Evolutionary conservation across 2,329 filamentous ascomycete genomes (phyloP).

Genomic region (Karstenula rhodostoma): DNA sequence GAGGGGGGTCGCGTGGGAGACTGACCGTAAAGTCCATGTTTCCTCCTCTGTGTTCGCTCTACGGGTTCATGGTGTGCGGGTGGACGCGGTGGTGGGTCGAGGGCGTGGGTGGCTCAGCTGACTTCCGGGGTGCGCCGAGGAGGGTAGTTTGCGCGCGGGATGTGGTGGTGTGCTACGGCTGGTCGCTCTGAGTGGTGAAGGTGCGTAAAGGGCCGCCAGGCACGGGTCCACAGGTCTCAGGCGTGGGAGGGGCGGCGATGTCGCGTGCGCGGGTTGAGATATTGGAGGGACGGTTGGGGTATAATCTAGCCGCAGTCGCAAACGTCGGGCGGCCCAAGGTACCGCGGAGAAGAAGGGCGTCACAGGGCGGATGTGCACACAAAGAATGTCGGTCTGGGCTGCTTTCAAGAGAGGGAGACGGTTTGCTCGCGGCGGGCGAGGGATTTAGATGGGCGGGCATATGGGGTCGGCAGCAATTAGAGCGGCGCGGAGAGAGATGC

Average conservation of each 20-base stretch:
- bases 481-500: slow-evolving; percentile 26
- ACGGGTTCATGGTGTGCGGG: slow-evolving; percentile 42
- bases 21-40: slow-evolving; percentile 53
- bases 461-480: slow-evolving; percentile 30
- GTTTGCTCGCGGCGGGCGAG: slow-evolving; percentile 26
- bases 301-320: background rate
- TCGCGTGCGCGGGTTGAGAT: slow-evolving; percentile 30
- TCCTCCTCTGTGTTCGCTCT: slow-evolving; percentile 36
- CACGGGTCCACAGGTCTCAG: slow-evolving; percentile 33
- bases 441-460: slow-evolving; percentile 30
- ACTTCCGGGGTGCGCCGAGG: slow-evolving; percentile 28
- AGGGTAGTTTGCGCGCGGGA: slow-evolving; percentile 24
- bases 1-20: slow-evolving; percentile 20
- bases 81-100: slow-evolving; percentile 34
- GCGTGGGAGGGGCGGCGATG: slow-evolving; percentile 25
- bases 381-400: background rate
- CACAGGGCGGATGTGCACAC: background rate
- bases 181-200: slow-evolving; percentile 38
- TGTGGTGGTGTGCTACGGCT: slow-evolving; percentile 28
- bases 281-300: slow-evolving; percentile 8
- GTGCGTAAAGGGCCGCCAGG: slow-evolving; percentile 23
- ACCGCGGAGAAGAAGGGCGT: background rate
- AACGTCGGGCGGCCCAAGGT: background rate
- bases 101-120: slow-evolving; percentile 43
- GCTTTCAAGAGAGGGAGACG: slow-evolving; percentile 11